Evolutionary conservation across 257 asterid species (phyloP).

Genomic region (Petrea volubilis): DNA sequence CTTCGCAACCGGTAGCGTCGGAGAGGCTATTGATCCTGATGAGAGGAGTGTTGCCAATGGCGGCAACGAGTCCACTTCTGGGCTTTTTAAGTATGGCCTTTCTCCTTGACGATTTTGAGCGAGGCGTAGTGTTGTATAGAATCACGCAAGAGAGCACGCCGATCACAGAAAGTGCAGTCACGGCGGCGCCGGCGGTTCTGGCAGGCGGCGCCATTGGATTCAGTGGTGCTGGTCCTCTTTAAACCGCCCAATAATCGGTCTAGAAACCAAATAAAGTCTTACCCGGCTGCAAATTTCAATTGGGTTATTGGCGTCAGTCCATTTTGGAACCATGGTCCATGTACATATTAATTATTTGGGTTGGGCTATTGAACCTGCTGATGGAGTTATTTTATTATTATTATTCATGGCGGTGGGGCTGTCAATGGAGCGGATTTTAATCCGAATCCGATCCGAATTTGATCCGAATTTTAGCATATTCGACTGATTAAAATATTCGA

Average conservation of each 20-base stretch:
- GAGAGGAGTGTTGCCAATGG: slow-evolving; percentile 92
- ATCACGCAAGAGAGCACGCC: slow-evolving; percentile 55
- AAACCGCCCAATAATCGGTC: neutral
- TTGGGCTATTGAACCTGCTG: no score
- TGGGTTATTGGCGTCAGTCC: neutral
- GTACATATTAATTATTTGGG: neutral
- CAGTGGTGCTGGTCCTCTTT: neutral
- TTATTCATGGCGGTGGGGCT: no score
- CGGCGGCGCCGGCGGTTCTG: slow-evolving; percentile 57
- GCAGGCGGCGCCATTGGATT: slow-evolving; percentile 64
- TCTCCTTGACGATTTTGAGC: slow-evolving; percentile 33
- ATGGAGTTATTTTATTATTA: no score
- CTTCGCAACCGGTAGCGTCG: slow-evolving; percentile 92
- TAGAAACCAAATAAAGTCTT: no score
- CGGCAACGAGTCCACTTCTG: slow-evolving; percentile 73
- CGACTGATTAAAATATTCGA: no score
- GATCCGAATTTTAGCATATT: no score
- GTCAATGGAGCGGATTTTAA: no score
- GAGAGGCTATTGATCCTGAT: slow-evolving; percentile 91
- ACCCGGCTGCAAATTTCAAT: neutral
- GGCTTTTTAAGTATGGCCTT: slow-evolving; percentile 31
- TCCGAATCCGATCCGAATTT: no score
- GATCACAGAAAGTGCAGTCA: slow-evolving; percentile 48
- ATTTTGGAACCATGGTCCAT: neutral
- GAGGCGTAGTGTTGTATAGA: slow-evolving; percentile 28